Base-by-base conservation (phyloP, 805 yeast species). In the Saturnispora dispora region DNA sequence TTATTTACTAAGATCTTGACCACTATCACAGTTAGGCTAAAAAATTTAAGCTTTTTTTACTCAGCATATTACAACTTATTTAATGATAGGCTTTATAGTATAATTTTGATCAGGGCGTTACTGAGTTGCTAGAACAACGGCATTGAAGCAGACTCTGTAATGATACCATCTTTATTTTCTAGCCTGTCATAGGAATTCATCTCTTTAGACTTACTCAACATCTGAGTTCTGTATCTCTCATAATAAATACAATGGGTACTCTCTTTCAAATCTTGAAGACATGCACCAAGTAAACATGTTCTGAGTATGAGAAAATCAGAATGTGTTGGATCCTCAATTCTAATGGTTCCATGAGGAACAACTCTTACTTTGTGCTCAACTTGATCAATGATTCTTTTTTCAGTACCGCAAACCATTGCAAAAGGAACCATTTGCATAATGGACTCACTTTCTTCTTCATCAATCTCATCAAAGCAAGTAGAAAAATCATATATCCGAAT, bases 351-450 rank as follows among this genome's bases (percentile, higher is more conserved):
- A 89, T 95, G 85, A 52, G 90, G 90, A 62, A 86, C 84, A 62
- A 78, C 77, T 70, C 96, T 79, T 25, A 91, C 96, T 52, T 82
- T 76, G 39, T 86, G 90, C 39, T 63, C 65, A 61, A 82, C 75
- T 47, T 95, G 95, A 64, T 85, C 90, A 46, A 77, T 68, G 45
- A 74, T 71, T 56, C 79, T 80, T 39, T 83, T 82, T 56, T 79
- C 81, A 8, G 88, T 85, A 11, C 96, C 87, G 18, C 96, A 96
- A 43, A 89, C 82, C 55, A 93, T 85, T 11, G 98, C 96, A 71
- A 88, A 90, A 46, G 99, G 99, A 57, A 88, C 59, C 33, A 65
- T 45, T 15, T 57, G 55, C 54, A 62, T 62, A n/a, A 64, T 57
- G 2, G 54, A 58, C 28, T 52, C 53, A 11, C 50, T 45, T 7